Evolutionary conservation across 306 rosid species (phyloP).

Genomic region (Neltuma alba): DNA sequence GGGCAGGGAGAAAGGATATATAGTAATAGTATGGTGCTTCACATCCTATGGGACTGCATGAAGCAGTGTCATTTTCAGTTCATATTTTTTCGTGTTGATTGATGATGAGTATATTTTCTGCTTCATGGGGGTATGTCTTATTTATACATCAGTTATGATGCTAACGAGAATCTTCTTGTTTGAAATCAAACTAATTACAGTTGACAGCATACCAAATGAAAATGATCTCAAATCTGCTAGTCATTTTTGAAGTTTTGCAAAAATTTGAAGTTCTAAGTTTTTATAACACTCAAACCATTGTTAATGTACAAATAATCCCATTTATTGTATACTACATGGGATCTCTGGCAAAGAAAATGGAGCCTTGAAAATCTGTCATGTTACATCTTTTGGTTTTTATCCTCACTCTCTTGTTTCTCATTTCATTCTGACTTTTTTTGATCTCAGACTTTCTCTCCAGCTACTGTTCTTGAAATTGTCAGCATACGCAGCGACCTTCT

Average conservation of each 20-base stretch:
- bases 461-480: not conserved
- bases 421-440: not conserved
- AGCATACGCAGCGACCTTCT: not conserved
- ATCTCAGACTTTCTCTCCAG: not conserved
- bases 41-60: not conserved
- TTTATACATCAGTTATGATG: not conserved
- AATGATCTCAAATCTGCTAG: not conserved
- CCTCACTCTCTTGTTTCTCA: not conserved
- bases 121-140: not conserved
- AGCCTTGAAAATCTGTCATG: not conserved
- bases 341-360: not conserved
- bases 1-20: not conserved
- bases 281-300: not conserved
- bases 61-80: not conserved
- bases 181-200: not conserved
- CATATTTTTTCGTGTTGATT: not conserved
- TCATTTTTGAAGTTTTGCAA: not conserved
- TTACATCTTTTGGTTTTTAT: not conserved
- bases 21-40: not conserved
- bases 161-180: not conserved
- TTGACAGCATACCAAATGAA: not conserved
- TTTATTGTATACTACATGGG: not conserved
- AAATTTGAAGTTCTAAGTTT: not conserved
- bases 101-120: not conserved
- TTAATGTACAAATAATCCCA: not conserved